These are phyloP conservation scores for Salix arbutifolia DNA, from an alignment of 345 rosid species.

Conservation along the genomic window DNA sequence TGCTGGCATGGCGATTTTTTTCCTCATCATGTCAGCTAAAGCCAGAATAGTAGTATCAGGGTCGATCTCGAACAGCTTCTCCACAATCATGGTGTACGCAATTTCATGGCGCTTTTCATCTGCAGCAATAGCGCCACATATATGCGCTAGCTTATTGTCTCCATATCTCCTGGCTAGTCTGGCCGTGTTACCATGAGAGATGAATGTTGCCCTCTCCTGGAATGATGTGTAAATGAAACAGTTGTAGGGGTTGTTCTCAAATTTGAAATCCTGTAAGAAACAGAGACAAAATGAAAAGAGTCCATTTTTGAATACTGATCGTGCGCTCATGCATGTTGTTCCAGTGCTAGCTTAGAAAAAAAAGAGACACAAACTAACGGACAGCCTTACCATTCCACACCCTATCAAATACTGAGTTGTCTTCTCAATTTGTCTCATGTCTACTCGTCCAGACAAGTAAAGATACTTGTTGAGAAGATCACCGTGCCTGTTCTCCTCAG, in stretches of 20 bases:
- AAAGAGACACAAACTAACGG: neutral
- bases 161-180: slow-evolving; percentile 35
- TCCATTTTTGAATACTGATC: neutral
- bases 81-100: slow-evolving; percentile 28
- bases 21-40: slow-evolving; percentile 42
- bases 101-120: slow-evolving; percentile 41
- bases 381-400: slow-evolving; percentile 53
- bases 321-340: neutral
- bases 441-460: slow-evolving; percentile 57
- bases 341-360: neutral
- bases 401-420: slow-evolving; percentile 64
- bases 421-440: slow-evolving; percentile 58
- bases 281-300: neutral
- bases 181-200: slow-evolving; percentile 39
- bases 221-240: slow-evolving; percentile 37
- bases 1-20: slow-evolving; percentile 31
- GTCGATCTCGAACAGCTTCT: slow-evolving; percentile 39
- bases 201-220: slow-evolving; percentile 45
- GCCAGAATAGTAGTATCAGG: slow-evolving; percentile 26
- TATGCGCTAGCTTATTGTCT: slow-evolving; percentile 29
- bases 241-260: slow-evolving; percentile 30
- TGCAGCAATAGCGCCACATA: slow-evolving; percentile 32
- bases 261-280: slow-evolving; percentile 19
- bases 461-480: slow-evolving; percentile 62
- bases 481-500: slow-evolving; percentile 69